phyloP scores from a whole-genome alignment of 164 flowering plant genomes.

The Vitis rupestris region DNA sequence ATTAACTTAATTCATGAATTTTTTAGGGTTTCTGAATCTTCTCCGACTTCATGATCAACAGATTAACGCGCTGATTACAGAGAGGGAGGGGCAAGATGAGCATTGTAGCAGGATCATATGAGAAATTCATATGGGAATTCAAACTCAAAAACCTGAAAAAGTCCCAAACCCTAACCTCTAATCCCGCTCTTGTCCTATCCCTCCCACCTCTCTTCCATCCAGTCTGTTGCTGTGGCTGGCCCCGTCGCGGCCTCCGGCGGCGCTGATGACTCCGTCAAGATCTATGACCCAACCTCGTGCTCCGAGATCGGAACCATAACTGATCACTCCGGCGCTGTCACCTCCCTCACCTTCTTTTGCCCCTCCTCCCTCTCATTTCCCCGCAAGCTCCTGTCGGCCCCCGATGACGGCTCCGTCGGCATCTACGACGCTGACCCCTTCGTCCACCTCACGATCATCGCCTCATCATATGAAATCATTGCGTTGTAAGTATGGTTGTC shows the following conservation, averaged over 20 bases:
- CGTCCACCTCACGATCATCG: constrained; percentile 57
- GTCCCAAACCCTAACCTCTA: constrained; percentile 37
- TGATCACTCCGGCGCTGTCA: constrained; percentile 55
- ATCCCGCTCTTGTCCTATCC: constrained; percentile 78
- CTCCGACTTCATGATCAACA: too few species aligned
- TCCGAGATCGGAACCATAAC: constrained; percentile 71
- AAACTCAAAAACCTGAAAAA: constrained; percentile 41
- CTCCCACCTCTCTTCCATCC: constrained; percentile 71
- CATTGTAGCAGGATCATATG: constrained; percentile 89
- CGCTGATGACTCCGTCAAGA: constrained; percentile 71
- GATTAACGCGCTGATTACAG: too few species aligned
- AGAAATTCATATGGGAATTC: constrained; percentile 86
- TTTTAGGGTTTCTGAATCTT: too few species aligned
- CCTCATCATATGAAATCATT: too few species aligned
- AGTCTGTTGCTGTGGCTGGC: constrained; percentile 61
- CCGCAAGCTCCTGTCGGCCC: constrained; percentile 67
- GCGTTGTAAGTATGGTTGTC: too few species aligned
- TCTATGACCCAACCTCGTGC: constrained; percentile 66
- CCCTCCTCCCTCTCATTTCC: constrained; percentile 64
- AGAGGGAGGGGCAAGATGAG: constrained; percentile 30
- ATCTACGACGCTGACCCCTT: constrained; percentile 85
- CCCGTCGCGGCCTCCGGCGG: constrained; percentile 76
- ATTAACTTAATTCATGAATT: too few species aligned
- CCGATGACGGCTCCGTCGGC: constrained; percentile 64
- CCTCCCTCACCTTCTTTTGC: constrained; percentile 67